phyloP scores from a whole-genome alignment of 306 rosid genomes.

The Lathyrus tuberosus region DNA sequence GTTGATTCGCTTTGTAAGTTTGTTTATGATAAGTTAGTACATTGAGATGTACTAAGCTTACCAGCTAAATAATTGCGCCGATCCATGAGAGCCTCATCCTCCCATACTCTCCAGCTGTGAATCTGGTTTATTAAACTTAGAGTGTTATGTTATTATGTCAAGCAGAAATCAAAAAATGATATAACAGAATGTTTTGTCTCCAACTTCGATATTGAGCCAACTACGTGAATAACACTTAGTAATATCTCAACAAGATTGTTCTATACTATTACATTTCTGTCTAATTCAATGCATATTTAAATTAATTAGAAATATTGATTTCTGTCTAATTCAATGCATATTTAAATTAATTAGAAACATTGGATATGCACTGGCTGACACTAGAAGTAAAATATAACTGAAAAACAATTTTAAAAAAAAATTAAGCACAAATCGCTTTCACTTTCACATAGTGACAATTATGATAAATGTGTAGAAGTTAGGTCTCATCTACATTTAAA shows the following conservation, averaged over 20 bases:
- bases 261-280: background rate
- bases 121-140: conserved; percentile 61
- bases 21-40: background rate
- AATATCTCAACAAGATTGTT: background rate
- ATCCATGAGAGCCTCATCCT: conserved; percentile 86
- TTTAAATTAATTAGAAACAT: background rate
- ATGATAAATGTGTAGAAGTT: too few species aligned
- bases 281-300: background rate
- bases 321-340: background rate
- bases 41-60: conserved; percentile 36
- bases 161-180: conserved; percentile 35
- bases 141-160: conserved; percentile 43
- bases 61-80: conserved; percentile 59
- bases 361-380: background rate
- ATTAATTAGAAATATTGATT: background rate
- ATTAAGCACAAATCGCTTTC: background rate
- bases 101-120: conserved; percentile 98
- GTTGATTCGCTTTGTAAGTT: background rate
- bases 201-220: background rate
- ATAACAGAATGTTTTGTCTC: background rate
- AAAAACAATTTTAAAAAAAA: background rate
- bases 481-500: background rate
- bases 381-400: background rate
- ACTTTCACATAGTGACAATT: too few species aligned
- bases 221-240: background rate